These are phyloP conservation scores for Gymnopilus dilepis DNA, from an alignment of 768 basidiomycete species.

Conservation along the genomic window DNA sequence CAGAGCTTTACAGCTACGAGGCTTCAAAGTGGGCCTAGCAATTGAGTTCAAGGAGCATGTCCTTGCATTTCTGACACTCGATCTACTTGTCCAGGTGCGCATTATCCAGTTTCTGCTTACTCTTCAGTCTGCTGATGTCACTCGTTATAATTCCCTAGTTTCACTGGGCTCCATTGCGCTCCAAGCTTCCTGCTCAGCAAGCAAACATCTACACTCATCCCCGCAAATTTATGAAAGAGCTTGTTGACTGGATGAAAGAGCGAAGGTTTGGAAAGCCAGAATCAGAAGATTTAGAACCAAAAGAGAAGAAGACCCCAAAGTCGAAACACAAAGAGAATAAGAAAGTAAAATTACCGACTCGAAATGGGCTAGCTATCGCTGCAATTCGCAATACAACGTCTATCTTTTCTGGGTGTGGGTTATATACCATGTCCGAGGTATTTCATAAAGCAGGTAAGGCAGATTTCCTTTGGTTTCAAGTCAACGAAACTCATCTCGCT, in stretches of 20 bases:
- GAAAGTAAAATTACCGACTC: not conserved
- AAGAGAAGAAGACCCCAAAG: too few species aligned
- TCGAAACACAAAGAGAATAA: too few species aligned
- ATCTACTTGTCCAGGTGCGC: constrained; percentile 12
- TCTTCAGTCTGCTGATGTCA: too few species aligned
- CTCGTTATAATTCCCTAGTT: too few species aligned
- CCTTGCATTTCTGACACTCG: constrained; percentile 12
- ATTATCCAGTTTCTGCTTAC: too few species aligned
- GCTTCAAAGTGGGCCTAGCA: constrained; percentile 16
- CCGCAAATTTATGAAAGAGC: not conserved
- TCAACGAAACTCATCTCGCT: not conserved
- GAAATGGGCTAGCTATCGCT: not conserved
- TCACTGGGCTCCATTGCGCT: too few species aligned
- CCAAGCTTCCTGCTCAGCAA: not conserved
- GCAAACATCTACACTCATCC: not conserved
- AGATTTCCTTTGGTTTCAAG: not conserved
- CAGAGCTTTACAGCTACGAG: constrained; percentile 11
- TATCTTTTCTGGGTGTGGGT: not conserved
- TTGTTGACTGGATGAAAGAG: not conserved
- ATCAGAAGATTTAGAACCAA: too few species aligned
- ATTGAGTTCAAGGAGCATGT: constrained; percentile 12
- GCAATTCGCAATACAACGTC: not conserved
- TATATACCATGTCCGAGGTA: not conserved
- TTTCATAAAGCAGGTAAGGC: not conserved
- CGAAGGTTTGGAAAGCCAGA: too few species aligned